These are phyloP conservation scores for Houttuynia cordata DNA, from an alignment of 164 flowering plant species.

Conservation along the genomic window DNA sequence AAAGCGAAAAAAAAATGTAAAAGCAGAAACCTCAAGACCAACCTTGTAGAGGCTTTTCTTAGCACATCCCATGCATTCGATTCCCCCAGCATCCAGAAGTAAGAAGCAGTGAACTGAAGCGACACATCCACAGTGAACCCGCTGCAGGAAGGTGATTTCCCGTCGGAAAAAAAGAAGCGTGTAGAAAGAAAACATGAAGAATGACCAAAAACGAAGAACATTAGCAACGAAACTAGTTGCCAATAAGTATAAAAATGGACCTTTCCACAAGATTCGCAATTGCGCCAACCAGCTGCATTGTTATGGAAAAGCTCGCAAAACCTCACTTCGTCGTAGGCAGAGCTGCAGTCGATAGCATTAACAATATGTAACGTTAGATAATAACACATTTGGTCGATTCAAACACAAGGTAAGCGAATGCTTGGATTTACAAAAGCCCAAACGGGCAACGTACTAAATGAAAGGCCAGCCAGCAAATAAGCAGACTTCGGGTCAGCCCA, in stretches of 20 bases:
- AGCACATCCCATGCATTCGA: constrained; percentile 68
- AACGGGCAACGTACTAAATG: background rate
- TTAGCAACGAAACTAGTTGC: background rate
- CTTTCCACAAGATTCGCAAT: constrained; percentile 82
- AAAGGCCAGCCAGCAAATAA: background rate
- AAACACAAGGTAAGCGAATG: background rate
- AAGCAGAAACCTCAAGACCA: background rate
- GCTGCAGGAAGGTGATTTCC: constrained; percentile 34
- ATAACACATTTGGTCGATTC: background rate
- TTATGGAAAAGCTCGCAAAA: constrained; percentile 64
- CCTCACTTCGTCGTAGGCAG: constrained; percentile 36
- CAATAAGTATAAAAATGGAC: constrained; percentile 18
- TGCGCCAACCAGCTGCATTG: constrained; percentile 81
- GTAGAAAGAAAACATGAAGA: background rate
- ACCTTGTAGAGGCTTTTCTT: constrained; percentile 51
- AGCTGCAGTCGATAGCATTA: constrained; percentile 22
- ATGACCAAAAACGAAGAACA: background rate
- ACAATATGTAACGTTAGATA: background rate
- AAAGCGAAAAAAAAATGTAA: background rate
- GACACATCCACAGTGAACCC: constrained; percentile 88
- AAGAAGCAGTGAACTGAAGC: constrained; percentile 49
- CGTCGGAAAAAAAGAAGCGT: background rate
- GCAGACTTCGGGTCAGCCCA: background rate
- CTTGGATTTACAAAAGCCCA: background rate
- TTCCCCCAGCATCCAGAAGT: constrained; percentile 81